These are phyloP conservation scores for Fusarium haematococcum DNA, from an alignment of 2,329 filamentous ascomycete species.

Conservation along the genomic window DNA sequence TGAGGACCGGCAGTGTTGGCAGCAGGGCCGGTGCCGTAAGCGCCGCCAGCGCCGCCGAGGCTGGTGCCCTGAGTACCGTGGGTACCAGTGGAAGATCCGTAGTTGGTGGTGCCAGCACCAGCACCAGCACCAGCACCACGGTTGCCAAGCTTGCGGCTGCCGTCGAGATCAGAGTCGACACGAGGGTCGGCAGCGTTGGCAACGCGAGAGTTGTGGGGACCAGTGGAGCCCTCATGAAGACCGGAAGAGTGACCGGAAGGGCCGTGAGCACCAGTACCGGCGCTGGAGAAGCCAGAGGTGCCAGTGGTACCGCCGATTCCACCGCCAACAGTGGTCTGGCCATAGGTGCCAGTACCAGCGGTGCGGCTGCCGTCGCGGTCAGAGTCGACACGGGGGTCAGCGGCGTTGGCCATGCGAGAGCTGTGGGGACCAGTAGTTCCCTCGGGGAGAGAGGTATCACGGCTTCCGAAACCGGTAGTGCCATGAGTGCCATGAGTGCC, in stretches of 20 bases:
- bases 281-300: slow-evolving; percentile 14
- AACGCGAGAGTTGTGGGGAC: slow-evolving; percentile 59
- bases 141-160: slow-evolving; percentile 45
- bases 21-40: slow-evolving; percentile 51
- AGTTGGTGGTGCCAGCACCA: background rate
- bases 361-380: slow-evolving; percentile 57
- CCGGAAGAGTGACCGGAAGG: slow-evolving; percentile 22
- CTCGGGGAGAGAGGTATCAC: slow-evolving; percentile 27
- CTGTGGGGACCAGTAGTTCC: slow-evolving; percentile 57
- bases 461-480: background rate
- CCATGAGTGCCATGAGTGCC: background rate
- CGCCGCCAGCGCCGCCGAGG: slow-evolving; percentile 28
- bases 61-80: slow-evolving; percentile 30
- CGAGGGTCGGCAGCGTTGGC: slow-evolving; percentile 65
- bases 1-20: slow-evolving; percentile 59
- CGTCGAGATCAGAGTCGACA: slow-evolving; percentile 65
- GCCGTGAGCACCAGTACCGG: slow-evolving; percentile 17
- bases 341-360: slow-evolving; percentile 16
- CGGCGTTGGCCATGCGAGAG: slow-evolving; percentile 60
- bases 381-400: slow-evolving; percentile 65
- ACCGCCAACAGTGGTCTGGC: slow-evolving; percentile 4
- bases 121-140: slow-evolving; percentile 12
- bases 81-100: background rate
- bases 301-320: slow-evolving; percentile 2
- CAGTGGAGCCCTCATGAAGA: slow-evolving; percentile 44